Percentiles rank a stretch among this genome's conserved stretches.
These are phyloP conservation scores for Lachnellula arida DNA, from an alignment of 2,329 filamentous ascomycete species.

Conservation along the genomic window DNA sequence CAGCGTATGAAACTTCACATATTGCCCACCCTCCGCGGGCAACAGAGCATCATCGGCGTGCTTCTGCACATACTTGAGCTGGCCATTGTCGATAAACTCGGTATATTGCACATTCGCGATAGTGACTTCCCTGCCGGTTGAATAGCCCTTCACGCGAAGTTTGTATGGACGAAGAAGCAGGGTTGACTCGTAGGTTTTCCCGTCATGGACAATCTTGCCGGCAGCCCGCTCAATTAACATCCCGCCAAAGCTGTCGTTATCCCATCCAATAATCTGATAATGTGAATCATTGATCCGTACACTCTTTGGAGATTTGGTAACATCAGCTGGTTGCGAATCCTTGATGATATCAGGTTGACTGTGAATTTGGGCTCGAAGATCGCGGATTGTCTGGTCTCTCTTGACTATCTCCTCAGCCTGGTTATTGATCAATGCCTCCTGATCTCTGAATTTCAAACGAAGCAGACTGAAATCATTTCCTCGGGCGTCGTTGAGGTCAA, in stretches of 20 bases:
- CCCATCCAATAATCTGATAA: not conserved
- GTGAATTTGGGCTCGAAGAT: too few relatives aligned
- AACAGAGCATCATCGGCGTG: not conserved
- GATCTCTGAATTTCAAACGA: not conserved
- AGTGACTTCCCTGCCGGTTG: not conserved
- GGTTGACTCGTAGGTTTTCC: not conserved
- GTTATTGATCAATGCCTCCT: not conserved
- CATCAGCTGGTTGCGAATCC: not conserved
- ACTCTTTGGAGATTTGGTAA: not conserved
- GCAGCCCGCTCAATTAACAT: not conserved
- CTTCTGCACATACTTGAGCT: not conserved
- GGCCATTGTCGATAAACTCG: not conserved
- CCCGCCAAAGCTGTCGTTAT: not conserved
- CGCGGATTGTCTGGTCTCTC: not conserved
- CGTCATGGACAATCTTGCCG: not conserved
- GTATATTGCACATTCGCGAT: not conserved
- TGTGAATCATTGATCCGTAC: not conserved
- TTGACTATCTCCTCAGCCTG: not conserved
- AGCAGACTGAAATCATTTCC: not conserved
- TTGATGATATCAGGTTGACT: too few relatives aligned
- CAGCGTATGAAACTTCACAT: not conserved
- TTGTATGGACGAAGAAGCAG: not conserved
- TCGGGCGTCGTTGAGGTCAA: not conserved
- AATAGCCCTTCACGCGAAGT: not conserved
- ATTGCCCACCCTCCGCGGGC: not conserved